These are phyloP conservation scores for Pseudopyrenochaeta lycopersici DNA, from an alignment of 2,329 filamentous ascomycete genomes.

Conservation along the genomic window DNA sequence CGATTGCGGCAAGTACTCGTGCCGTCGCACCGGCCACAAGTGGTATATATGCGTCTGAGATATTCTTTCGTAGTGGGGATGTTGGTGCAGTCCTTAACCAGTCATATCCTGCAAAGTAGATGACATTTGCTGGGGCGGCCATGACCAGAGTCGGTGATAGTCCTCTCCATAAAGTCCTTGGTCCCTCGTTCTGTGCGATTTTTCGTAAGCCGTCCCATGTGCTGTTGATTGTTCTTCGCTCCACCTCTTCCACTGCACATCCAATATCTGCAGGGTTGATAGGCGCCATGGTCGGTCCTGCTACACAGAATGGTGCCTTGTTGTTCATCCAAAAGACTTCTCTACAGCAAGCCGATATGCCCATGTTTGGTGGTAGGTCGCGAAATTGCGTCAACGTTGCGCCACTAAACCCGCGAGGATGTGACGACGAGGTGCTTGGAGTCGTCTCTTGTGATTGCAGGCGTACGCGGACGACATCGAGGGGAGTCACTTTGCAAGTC, in stretches of 20 bases:
- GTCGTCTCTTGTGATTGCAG: constrained; percentile 81
- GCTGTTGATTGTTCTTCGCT: constrained; percentile 84
- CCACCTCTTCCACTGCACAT: constrained; percentile 88
- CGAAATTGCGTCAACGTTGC: constrained; percentile 60
- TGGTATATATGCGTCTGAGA: constrained; percentile 74
- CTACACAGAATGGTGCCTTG: constrained; percentile 80
- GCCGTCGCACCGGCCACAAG: constrained; percentile 82
- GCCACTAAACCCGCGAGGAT: constrained; percentile 47
- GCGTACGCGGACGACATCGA: constrained; percentile 95
- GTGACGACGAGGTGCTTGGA: constrained; percentile 61
- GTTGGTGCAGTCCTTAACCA: constrained; percentile 80
- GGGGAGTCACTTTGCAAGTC: constrained; percentile 76
- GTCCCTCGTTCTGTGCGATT: constrained; percentile 91
- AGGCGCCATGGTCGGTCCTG: constrained; percentile 62
- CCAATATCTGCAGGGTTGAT: constrained; percentile 56
- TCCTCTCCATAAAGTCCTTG: constrained; percentile 88
- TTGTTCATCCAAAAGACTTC: constrained; percentile 98
- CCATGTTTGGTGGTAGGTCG: constrained; percentile 82
- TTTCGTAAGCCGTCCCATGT: constrained; percentile 93
- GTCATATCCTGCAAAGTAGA: constrained; percentile 98
- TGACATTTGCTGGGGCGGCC: constrained; percentile 94
- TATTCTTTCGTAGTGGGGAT: constrained; percentile 72
- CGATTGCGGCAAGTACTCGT: constrained; percentile 79
- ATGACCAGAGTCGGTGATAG: constrained; percentile 94
- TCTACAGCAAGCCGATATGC: constrained; percentile 92